Percentiles rank a stretch among this genome's conserved stretches.
Evolutionary conservation across 441 rosid species (phyloP).

Genomic region (Biscutella auriculata): DNA sequence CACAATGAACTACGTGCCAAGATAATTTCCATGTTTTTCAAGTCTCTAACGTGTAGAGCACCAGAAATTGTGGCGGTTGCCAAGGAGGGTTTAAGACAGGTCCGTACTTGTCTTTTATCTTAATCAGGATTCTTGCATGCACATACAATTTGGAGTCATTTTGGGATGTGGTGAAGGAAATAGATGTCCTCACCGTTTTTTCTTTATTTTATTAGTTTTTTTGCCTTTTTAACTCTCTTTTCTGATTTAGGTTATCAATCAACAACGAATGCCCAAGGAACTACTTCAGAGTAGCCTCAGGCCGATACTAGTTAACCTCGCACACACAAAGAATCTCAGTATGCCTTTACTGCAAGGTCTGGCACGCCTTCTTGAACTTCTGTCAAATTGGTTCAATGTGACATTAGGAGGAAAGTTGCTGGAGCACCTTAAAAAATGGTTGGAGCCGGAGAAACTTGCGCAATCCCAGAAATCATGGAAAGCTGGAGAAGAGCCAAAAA

Average conservation of each 20-base stretch:
- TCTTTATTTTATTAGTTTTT: neutral
- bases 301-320: slow-evolving; percentile 92
- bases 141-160: neutral
- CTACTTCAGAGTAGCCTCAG: slow-evolving; percentile 96
- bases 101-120: slow-evolving; percentile 11
- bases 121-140: neutral
- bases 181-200: neutral
- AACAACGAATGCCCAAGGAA: slow-evolving; percentile 96
- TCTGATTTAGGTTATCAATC: slow-evolving; percentile 70
- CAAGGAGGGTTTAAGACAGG: slow-evolving; percentile 99
- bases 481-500: slow-evolving; percentile 98
- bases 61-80: slow-evolving; percentile 99
- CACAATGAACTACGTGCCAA: slow-evolving; percentile 85
- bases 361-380: slow-evolving; percentile 95
- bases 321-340: slow-evolving; percentile 94
- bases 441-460: slow-evolving; percentile 96
- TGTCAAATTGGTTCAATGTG: slow-evolving; percentile 96
- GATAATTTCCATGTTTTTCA: slow-evolving; percentile 98
- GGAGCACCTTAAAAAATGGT: slow-evolving; percentile 98
- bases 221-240: neutral
- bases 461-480: slow-evolving; percentile 93
- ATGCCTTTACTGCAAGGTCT: slow-evolving; percentile 97
- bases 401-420: slow-evolving; percentile 94
- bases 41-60: slow-evolving; percentile 86
- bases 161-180: neutral